Evolutionary conservation across 148 eudicot species (phyloP).

Genomic region (Chenopodium berlandieri): DNA sequence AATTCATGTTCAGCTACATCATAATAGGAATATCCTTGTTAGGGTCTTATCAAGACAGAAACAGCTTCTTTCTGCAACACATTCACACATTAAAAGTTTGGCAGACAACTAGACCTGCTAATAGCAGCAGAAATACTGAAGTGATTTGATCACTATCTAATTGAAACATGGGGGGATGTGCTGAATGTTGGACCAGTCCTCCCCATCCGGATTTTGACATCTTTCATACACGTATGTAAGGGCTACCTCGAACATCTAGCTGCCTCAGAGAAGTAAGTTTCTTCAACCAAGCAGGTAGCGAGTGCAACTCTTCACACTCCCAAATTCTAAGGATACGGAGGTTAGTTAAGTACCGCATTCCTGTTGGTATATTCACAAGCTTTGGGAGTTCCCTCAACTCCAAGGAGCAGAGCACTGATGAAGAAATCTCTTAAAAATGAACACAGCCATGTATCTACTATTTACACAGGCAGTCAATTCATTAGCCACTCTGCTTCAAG

Average conservation of each 20-base stretch:
- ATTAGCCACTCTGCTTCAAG: neutral
- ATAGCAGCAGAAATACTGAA: neutral
- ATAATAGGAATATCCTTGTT: neutral
- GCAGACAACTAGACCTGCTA: neutral
- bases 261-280: slow-evolving; percentile 6
- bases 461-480: no score
- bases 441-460: no score
- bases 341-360: slow-evolving; percentile 9
- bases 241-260: neutral
- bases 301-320: neutral
- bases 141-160: neutral
- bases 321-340: slow-evolving; percentile 14
- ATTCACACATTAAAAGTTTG: neutral
- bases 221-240: slow-evolving; percentile 1
- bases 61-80: neutral
- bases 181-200: slow-evolving; percentile 19
- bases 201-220: slow-evolving; percentile 2
- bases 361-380: slow-evolving; percentile 11
- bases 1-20: neutral
- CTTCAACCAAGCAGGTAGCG: slow-evolving; percentile 10
- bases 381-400: neutral
- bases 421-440: neutral
- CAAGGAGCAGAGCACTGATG: neutral
- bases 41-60: neutral
- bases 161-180: slow-evolving; percentile 4